Evolutionary conservation across 2,329 filamentous ascomycete species (phyloP), one percentile per base, ranked within the genome.

Genomic region (Pleoardoris graminearum): DNA sequence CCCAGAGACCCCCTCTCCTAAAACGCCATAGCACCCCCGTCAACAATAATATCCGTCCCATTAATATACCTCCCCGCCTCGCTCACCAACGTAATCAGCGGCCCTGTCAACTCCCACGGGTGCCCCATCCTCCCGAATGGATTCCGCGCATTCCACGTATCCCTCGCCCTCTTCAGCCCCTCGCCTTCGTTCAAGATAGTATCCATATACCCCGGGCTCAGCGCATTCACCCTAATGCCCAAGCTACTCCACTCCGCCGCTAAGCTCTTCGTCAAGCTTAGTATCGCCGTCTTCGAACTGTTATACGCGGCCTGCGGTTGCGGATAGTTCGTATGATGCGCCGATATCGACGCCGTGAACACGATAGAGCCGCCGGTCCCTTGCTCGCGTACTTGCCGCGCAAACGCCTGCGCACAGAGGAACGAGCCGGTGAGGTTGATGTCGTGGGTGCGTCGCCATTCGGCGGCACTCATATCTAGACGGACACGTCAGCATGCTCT

Each of bases 191-290:
- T 91, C 42, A 91, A 72, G 11, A 89, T 82, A 0, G 87, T 90
- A 62, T 90, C 87, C 84, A 91, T 90, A 61, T 91, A 91, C 0
- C 88, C 88, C 0, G 89, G 89, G 33, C 80, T 85, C 38, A 92
- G 79, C 16, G 79, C 83, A 61, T 92, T 91, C 4, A 88, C 85
- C 2, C 86, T 74, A 54, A 92, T 89, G 0, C 89, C 88, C 66
- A 86, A 80, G 1, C 77, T 73, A 1, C 85, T 85, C 88, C 88
- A 91, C 70, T 92, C 89, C 0, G 85, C 87, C 0, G 88, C 88
- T 14, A 91, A 72, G 30, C 79, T 85, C 57, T 80, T 83, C 44
- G 83, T 85, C 59, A 91, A 69, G 45, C 83, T 81, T 25, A 88
- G 61, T 1, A 91, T 70, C 0, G 82, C 87, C 0, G 86, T 83